Conservation (phyloP, 139 green algal species). For the Astrephomene gubernaculifera region DNA sequence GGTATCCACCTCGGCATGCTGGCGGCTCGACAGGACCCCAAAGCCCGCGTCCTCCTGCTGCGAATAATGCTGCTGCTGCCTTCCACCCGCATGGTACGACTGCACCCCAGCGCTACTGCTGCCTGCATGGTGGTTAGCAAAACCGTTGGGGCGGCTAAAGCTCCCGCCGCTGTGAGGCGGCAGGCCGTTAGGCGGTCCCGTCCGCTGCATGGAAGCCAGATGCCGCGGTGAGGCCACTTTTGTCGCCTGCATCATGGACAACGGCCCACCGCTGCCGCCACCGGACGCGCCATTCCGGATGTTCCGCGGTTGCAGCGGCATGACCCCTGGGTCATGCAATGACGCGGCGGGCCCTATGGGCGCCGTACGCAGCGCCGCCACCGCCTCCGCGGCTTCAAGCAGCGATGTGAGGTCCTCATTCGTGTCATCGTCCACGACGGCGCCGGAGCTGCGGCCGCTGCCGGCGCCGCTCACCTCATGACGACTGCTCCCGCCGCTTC, state of each 20-base stretch:
- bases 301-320: slow-evolving; percentile 15
- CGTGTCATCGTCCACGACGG: not conserved
- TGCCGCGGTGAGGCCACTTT: slow-evolving; percentile 40
- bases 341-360: not conserved
- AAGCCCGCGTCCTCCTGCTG: no score
- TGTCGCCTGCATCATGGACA: slow-evolving; percentile 13
- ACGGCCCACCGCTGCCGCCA: not conserved
- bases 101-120: slow-evolving; percentile 15
- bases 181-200: slow-evolving; percentile 24
- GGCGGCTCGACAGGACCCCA: no score
- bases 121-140: not conserved
- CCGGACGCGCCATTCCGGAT: not conserved
- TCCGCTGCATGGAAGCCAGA: not conserved
- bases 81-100: not conserved
- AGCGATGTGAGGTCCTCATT: slow-evolving; percentile 25
- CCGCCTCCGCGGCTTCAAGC: slow-evolving; percentile 37
- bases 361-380: slow-evolving; percentile 36
- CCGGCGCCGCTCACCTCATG: not conserved
- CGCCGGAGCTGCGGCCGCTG: not conserved
- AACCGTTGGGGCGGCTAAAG: not conserved
- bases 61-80: not conserved
- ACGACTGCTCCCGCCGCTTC: not conserved
- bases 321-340: not conserved
- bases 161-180: not conserved
- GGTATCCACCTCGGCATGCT: no score